Evolutionary conservation across 257 asterid genomes (phyloP), one percentile per base, ranked within the genome.

Genomic region (Solanum peruvianum): DNA sequence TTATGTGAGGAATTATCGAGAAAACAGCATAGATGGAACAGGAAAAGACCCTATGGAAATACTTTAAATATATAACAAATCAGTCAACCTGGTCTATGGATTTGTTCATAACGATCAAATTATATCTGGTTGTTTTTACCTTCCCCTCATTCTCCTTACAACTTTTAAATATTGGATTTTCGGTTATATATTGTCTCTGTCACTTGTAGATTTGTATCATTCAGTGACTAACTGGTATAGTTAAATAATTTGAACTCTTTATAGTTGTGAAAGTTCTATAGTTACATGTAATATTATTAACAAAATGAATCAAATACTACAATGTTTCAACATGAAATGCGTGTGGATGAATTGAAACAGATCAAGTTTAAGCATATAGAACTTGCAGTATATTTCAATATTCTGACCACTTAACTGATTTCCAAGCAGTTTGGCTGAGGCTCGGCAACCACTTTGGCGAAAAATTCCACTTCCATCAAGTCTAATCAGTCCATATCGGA

Each of bases 361-460:
- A 27, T 78, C 25, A 45, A 45, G 41, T 49, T 45, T 47, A 78
- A 47, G 67, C 84, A 47, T 47, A 16, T 80, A 9, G 29, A 45
- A 47, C 27, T 80, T 16, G 67, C 29, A 18, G 39, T 45, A 78
- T 27, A 29, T 56, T 87, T 29, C 70, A n/a, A 71, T 29, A 31
- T 42, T 56, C 3, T 73, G 27, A 70, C 72, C 41, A 75, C 85
- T 60, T 86, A 8, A 16, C 31, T 77, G 69, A 33, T 87, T 66
- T 29, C 23, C 73, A 87, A 41, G 12, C 94, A 95, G 98, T 62
- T 90, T 93, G 80, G 98, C 98, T 62, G 98, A 95, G 89, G 97
- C 98, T 41, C 90, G 98, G 89, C 98, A 93, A 70, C 98, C 98
- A 23, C 94, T 95, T 3, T 95, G 98, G 98, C 87, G 98, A 70